phyloP scores from a whole-genome alignment of 2,329 filamentous ascomycete genomes.

The Beauveria sp. region DNA sequence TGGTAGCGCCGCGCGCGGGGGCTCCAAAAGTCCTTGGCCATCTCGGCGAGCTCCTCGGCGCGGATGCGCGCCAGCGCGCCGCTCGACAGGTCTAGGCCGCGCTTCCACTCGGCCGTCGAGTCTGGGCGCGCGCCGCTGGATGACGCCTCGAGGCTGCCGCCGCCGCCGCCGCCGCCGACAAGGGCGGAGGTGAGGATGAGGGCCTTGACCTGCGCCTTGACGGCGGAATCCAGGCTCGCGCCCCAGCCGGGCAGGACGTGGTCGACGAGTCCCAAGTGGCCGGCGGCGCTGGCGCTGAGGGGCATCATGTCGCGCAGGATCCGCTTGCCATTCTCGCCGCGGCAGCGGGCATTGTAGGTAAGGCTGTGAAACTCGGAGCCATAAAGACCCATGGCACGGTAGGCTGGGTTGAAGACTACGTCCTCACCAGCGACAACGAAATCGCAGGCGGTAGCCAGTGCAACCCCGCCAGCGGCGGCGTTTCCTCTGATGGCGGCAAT shows the following conservation, averaged over 20 bases:
- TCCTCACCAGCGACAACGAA: slow-evolving; percentile 29
- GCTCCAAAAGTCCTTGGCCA: slow-evolving; percentile 36
- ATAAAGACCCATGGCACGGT: slow-evolving; percentile 27
- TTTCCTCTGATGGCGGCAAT: slow-evolving; percentile 33
- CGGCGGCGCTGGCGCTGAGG: slow-evolving; percentile 29
- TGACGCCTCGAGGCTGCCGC: neutral
- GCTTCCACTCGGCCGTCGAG: slow-evolving; percentile 26
- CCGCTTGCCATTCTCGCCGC: slow-evolving; percentile 21
- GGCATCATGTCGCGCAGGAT: slow-evolving; percentile 31
- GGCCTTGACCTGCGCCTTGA: slow-evolving; percentile 26
- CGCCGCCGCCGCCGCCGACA: neutral
- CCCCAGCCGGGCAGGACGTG: slow-evolving; percentile 28
- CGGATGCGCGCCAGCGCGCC: slow-evolving; percentile 25
- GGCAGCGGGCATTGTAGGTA: slow-evolving; percentile 31
- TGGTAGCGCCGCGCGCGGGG: slow-evolving; percentile 29
- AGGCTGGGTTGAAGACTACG: slow-evolving; percentile 34
- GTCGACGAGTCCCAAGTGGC: slow-evolving; percentile 30
- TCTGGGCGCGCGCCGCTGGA: neutral
- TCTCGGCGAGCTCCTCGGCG: slow-evolving; percentile 30
- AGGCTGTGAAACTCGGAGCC: slow-evolving; percentile 36
- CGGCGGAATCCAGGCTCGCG: slow-evolving; percentile 24
- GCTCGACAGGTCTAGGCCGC: slow-evolving; percentile 24
- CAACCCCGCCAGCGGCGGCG: slow-evolving; percentile 35
- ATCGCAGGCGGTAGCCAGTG: slow-evolving; percentile 30
- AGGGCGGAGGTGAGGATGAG: slow-evolving; percentile 13